These are phyloP conservation scores for Phaffia australis DNA, from an alignment of 768 basidiomycete genomes.

Conservation along the genomic window DNA sequence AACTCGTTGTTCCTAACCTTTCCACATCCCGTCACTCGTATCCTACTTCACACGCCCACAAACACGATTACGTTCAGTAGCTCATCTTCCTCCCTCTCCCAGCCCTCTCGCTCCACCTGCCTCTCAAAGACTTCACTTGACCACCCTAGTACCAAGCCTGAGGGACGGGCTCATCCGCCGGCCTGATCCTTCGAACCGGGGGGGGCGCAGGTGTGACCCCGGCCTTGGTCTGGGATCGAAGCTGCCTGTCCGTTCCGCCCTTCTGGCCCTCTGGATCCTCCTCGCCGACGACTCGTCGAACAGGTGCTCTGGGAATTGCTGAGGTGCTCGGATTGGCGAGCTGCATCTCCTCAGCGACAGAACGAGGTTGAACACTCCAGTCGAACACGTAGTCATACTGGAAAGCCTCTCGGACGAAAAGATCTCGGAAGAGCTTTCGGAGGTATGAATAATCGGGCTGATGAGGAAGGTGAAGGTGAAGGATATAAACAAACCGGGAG, in stretches of 20 bases:
- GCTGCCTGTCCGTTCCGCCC: constrained; percentile 19
- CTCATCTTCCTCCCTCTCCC: not conserved
- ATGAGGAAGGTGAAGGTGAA: not conserved
- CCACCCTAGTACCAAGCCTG: constrained; percentile 25
- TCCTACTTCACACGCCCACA: no score
- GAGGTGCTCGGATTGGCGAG: not conserved
- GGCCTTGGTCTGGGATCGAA: constrained; percentile 25
- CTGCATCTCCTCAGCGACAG: constrained; percentile 12
- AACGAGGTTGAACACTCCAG: constrained; percentile 47
- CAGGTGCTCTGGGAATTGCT: constrained; percentile 8
- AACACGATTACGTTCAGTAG: not conserved
- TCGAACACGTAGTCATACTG: constrained; percentile 99
- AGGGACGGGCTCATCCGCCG: constrained; percentile 5
- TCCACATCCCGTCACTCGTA: not conserved
- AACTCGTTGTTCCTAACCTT: not conserved
- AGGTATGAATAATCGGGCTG: constrained; percentile 95
- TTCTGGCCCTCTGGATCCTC: constrained; percentile 7
- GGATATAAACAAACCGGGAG: no score
- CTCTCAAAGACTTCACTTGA: not conserved
- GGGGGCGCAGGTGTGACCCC: constrained; percentile 12
- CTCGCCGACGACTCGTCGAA: constrained; percentile 17
- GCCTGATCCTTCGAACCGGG: constrained; percentile 13
- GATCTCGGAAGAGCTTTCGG: constrained; percentile 92
- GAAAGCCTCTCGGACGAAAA: constrained; percentile 82
- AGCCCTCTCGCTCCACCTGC: not conserved